Base-by-base conservation (phyloP, 805 yeast genomes). In the Myxozyma kluyveri region DNA sequence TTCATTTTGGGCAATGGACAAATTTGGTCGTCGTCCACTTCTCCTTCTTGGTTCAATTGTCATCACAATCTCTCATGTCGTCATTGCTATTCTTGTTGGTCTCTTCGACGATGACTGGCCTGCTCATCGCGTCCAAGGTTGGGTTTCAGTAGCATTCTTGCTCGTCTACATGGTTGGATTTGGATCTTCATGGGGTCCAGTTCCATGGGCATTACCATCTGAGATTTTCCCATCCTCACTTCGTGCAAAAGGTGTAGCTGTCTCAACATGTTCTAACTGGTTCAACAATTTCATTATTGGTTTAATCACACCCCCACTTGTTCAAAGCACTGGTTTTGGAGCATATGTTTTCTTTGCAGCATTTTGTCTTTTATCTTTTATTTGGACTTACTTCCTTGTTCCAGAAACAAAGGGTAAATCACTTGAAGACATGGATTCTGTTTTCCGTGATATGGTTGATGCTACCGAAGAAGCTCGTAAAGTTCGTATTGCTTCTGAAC, bases 161-260 rank as follows among this genome's bases (percentile, higher is more conserved):
- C 52, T 55, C 47, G 23, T 60, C 21, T 61, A 55, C 27, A 54
- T 53, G 27, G 39, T 56, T 22, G 47, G 54, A 36, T 60, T 60
- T 19, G 61, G 60, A 24, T 58, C 54, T 37, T 42, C 56, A 6
- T 48, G 51, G 53, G 56, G 43, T 26, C 57, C 54, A 23, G 46
- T 26, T 19, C 35, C 54, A 3, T 82, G 87, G 87, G 75, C 81
- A 42, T 77, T 82, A 69, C 76, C 82, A 63, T 78, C 86, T 14
- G 88, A 83, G 68, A 74, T 83, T 49, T 82, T 67, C 59, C 83
- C 79, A 74, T 72, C 79, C 48, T 75, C 83, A 71, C 79, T 82
- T 62, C 79, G 89, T 73, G 84, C 88, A 50, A 77, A 83, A 60
- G 83, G 84, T 48, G 73, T 83, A n/a, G 73, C 83, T 21, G 68